phyloP scores from a whole-genome alignment of 495 filamentous ascomycete genomes.

The Aspergillus diversus region DNA sequence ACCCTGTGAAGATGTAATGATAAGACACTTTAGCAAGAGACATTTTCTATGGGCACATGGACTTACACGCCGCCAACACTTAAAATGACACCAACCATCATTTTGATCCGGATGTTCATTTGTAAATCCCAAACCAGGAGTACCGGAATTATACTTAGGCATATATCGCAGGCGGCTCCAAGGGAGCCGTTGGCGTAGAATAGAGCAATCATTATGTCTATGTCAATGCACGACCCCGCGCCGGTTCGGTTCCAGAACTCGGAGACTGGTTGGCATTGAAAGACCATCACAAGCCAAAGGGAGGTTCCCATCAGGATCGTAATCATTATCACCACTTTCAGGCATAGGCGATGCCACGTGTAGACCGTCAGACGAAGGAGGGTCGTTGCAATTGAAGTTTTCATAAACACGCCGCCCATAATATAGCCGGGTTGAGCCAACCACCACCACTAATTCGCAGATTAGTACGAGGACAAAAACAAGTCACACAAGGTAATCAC shows the following conservation, averaged over 20 bases:
- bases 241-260: slow-evolving; percentile 7
- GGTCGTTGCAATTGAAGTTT: slow-evolving; percentile 13
- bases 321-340: not conserved
- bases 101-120: slow-evolving; percentile 9
- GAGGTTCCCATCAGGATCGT: not conserved
- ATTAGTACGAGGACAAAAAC: not conserved
- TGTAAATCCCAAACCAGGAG: slow-evolving; percentile 15
- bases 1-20: not conserved
- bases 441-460: slow-evolving; percentile 16
- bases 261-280: slow-evolving; percentile 16
- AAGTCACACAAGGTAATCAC: not conserved
- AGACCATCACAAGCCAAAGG: slow-evolving; percentile 10
- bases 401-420: slow-evolving; percentile 3
- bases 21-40: not conserved
- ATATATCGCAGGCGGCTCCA: slow-evolving; percentile 11
- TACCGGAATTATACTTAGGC: slow-evolving; percentile 5
- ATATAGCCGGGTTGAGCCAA: slow-evolving; percentile 14
- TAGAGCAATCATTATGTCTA: not conserved
- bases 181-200: slow-evolving; percentile 12
- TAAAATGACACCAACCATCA: slow-evolving; percentile 11
- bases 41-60: not conserved
- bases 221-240: not conserved
- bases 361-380: slow-evolving; percentile 15
- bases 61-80: slow-evolving; percentile 17
- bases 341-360: not conserved